Evolutionary conservation across 108 stramenopile genomes (phyloP).

Genomic region (Cyclostephanos invisitatus): DNA sequence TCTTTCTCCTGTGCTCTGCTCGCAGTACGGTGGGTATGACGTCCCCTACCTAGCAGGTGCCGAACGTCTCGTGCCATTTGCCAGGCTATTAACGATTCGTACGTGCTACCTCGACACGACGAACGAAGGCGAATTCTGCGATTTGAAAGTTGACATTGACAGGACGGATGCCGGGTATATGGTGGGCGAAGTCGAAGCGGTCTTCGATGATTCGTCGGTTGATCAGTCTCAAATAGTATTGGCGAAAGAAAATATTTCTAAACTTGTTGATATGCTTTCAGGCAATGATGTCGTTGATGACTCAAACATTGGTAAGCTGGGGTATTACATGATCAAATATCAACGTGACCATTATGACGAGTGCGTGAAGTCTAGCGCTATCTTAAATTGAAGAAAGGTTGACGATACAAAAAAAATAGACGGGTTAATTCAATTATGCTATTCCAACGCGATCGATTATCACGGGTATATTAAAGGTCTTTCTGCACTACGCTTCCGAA

Average conservation of each 20-base stretch:
- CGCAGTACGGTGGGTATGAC: slow-evolving; percentile 18
- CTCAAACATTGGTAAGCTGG: slow-evolving; percentile 42
- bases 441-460: too few species aligned
- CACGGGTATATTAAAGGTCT: slow-evolving; percentile 10
- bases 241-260: slow-evolving; percentile 33
- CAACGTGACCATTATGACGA: slow-evolving; percentile 32
- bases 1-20: neutral
- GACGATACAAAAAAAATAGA: too few species aligned
- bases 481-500: slow-evolving; percentile 70
- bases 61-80: slow-evolving; percentile 38
- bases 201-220: slow-evolving; percentile 9
- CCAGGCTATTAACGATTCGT: slow-evolving; percentile 29
- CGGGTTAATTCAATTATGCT: too few species aligned
- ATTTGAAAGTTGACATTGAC: slow-evolving; percentile 46
- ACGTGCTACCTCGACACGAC: slow-evolving; percentile 28
- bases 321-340: slow-evolving; percentile 39
- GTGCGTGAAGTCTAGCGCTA: slow-evolving; percentile 31
- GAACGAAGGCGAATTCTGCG: slow-evolving; percentile 13
- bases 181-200: slow-evolving; percentile 49
- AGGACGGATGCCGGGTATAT: slow-evolving; percentile 36
- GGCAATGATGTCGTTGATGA: neutral
- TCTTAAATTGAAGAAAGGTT: slow-evolving; percentile 7
- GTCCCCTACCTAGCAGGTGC: slow-evolving; percentile 35
- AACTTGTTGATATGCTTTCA: slow-evolving; percentile 36
- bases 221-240: slow-evolving; percentile 17